phyloP scores from a whole-genome alignment of 805 yeast genomes.

The Candida peoriensis region DNA sequence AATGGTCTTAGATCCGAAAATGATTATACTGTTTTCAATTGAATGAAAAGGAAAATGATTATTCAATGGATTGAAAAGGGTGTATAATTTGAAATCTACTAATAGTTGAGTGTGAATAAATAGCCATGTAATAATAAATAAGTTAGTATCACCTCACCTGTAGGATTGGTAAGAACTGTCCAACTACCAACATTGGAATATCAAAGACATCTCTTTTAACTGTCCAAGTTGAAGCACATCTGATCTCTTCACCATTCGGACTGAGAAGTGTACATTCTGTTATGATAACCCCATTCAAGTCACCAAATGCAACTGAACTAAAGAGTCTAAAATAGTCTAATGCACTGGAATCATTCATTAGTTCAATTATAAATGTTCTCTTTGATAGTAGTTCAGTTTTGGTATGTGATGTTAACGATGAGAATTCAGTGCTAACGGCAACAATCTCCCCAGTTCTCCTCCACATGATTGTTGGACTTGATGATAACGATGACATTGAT shows the following conservation, averaged over 20 bases:
- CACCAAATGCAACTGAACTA: slow-evolving; percentile 49
- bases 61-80: neutral
- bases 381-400: slow-evolving; percentile 52
- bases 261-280: slow-evolving; percentile 34
- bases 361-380: slow-evolving; percentile 67
- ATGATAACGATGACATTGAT: slow-evolving; percentile 43
- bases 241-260: slow-evolving; percentile 37
- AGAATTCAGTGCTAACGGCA: slow-evolving; percentile 69
- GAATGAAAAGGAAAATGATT: neutral
- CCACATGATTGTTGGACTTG: slow-evolving; percentile 83
- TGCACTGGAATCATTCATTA: slow-evolving; percentile 77
- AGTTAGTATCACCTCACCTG: slow-evolving; percentile 16
- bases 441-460: slow-evolving; percentile 83
- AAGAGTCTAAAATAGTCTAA: slow-evolving; percentile 68
- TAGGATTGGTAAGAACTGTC: slow-evolving; percentile 71
- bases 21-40: no score
- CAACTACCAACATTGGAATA: slow-evolving; percentile 78
- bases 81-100: neutral
- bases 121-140: slow-evolving; percentile 1
- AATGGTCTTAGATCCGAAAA: no score
- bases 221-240: slow-evolving; percentile 81
- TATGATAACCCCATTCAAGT: slow-evolving; percentile 33
- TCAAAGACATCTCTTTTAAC: slow-evolving; percentile 80
- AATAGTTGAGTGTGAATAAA: neutral
- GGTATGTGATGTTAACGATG: slow-evolving; percentile 62